Base-by-base conservation (phyloP, 1,139 yeast species). In the Sugiyamaella sp. region DNA sequence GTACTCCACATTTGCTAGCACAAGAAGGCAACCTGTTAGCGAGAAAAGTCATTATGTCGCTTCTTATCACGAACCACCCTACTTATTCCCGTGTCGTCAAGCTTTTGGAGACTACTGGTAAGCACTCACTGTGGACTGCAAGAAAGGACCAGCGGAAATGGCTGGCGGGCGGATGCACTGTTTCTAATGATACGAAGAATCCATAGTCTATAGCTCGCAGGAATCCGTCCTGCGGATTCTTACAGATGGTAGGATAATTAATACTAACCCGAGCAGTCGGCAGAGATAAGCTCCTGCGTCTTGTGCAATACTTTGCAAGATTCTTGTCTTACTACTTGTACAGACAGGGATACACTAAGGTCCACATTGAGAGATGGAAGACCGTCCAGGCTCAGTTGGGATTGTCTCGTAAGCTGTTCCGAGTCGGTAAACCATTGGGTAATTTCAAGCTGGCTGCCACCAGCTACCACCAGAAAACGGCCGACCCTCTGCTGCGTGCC, bases 341-440 rank as follows among this genome's bases (percentile, higher is more conserved):
- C 54, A 81, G 85, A 63, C 77, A 81, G 63, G 90, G 90, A 21
- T 81, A 76, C 65, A 66, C 82, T 19, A 71, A 75, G 50, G 77
- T 78, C 49, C 66, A 80, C 19, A 79, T 85, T 44, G 75, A 73
- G 56, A 68, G 78, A 54, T 79, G 83, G 72, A 75, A 75, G 60
- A 74, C 76, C 20, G 68, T 86, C 54, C 85, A 83, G 69, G 69
- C 70, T 48, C 83, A 85, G 59, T 77, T 85, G 37, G 82, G 89
- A 16, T 75, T 86, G 60, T 79, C 89, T 57, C 83, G 98, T 70
- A 91, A 91, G 74, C 84, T 91, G 19, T 75, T 91, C 78, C 80
- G 98, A 65, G 84, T 86, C 67, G 81, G 90, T 62, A 91, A 90
- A 73, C 96, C 96, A 1, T 73, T 91, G 66, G 80, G 79, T 66